phyloP scores from a whole-genome alignment of 345 rosid genomes.

The Gossypium arboreum region DNA sequence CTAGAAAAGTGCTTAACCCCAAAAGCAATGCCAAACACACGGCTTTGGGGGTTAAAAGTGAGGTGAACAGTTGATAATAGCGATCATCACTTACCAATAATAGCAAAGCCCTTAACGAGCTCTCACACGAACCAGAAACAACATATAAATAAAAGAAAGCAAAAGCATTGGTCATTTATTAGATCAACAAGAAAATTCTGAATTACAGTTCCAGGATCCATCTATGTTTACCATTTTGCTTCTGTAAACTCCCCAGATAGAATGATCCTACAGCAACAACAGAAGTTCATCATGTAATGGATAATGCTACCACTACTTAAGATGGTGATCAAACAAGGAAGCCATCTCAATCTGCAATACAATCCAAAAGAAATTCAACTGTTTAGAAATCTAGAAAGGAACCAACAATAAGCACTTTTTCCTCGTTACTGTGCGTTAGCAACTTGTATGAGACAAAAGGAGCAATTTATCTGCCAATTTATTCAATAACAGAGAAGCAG shows the following conservation, averaged over 20 bases:
- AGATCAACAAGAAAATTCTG: not conserved
- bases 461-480: no score
- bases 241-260: not conserved
- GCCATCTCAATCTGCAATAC: conserved; percentile 83
- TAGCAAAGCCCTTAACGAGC: no score
- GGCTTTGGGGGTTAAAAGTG: no score
- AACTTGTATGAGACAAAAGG: no score
- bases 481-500: no score
- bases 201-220: not conserved
- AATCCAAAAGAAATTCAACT: conserved; percentile 7
- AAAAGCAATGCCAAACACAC: no score
- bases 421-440: no score
- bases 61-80: no score
- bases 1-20: no score
- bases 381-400: not conserved
- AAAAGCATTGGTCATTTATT: not conserved
- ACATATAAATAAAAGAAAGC: not conserved
- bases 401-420: no score
- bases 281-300: not conserved
- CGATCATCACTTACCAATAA: no score
- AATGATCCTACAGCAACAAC: conserved; percentile 15
- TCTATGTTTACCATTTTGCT: not conserved
- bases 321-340: conserved; percentile 79
- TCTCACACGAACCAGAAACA: not conserved
- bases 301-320: conserved; percentile 31